phyloP scores from a whole-genome alignment of 2,329 filamentous ascomycete species.

The Arthrobotrys iridis region DNA sequence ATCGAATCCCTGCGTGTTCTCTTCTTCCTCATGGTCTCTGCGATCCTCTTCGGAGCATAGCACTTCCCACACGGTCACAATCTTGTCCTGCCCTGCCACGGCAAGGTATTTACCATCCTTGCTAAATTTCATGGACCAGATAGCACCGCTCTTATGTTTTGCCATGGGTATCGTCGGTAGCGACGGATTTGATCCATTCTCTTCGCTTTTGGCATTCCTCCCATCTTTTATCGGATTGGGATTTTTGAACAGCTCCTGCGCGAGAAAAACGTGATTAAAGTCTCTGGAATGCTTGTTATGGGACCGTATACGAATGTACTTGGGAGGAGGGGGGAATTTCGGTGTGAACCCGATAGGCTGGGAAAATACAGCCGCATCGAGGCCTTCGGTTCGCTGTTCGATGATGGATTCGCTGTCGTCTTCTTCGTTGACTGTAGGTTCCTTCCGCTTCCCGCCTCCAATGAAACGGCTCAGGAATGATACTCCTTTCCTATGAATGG shows the following conservation, averaged over 20 bases:
- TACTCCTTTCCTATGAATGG: conserved; percentile 75
- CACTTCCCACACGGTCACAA: conserved; percentile 88
- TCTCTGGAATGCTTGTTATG: conserved; percentile 83
- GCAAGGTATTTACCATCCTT: conserved; percentile 90
- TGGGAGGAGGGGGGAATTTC: conserved; percentile 84
- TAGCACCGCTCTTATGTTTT: conserved; percentile 68
- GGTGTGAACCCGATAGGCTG: conserved; percentile 84
- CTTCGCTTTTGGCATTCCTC: conserved; percentile 61
- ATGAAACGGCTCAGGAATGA: conserved; percentile 91
- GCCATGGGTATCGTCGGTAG: conserved; percentile 55
- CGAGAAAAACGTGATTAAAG: conserved; percentile 88
- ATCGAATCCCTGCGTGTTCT: conserved; percentile 62
- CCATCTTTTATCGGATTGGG: conserved; percentile 53
- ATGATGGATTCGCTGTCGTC: conserved; percentile 75
- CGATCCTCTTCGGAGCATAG: conserved; percentile 84
- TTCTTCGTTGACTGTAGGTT: conserved; percentile 60
- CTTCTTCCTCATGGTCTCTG: conserved; percentile 75
- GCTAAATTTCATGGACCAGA: conserved; percentile 94
- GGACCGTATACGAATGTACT: conserved; percentile 83
- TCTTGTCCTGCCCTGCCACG: conserved; percentile 86
- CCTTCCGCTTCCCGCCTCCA: conserved; percentile 77
- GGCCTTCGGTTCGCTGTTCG: conserved; percentile 76
- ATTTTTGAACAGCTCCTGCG: conserved; percentile 81
- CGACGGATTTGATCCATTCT: conserved; percentile 60
- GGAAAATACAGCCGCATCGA: conserved; percentile 83